A percentile compares a stretch with the other conserved stretches of the same genome.
Evolutionary conservation across 2,329 filamentous ascomycete species (phyloP).

Genomic region (Bipolaris cookei): DNA sequence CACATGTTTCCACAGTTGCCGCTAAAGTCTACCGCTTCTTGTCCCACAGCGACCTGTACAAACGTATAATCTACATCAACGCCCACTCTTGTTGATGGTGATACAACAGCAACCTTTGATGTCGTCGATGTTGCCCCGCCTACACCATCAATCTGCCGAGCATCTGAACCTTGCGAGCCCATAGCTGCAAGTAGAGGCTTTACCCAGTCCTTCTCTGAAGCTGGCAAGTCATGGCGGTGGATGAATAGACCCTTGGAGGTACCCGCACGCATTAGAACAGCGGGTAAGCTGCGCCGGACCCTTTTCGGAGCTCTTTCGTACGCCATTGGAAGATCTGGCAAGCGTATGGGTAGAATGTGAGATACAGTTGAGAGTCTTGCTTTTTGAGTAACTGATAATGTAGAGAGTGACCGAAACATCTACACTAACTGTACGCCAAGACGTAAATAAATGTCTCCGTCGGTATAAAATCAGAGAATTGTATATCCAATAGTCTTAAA

Average conservation of each 20-base stretch:
- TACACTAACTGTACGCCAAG: neutral
- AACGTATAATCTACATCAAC: constrained; percentile 73
- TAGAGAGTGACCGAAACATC: constrained; percentile 16
- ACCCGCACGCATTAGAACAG: constrained; percentile 50
- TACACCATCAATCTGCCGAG: constrained; percentile 73
- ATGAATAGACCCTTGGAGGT: constrained; percentile 52
- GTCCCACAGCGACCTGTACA: constrained; percentile 69
- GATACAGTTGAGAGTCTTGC: constrained; percentile 7
- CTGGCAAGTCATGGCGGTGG: constrained; percentile 59
- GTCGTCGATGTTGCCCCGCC: constrained; percentile 71
- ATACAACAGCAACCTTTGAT: constrained; percentile 72
- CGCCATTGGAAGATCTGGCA: constrained; percentile 17
- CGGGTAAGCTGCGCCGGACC: constrained; percentile 35
- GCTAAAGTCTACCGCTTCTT: constrained; percentile 67
- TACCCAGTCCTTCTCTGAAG: constrained; percentile 55
- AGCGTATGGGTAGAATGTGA: constrained; percentile 5
- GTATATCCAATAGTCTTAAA: neutral
- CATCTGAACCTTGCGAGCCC: constrained; percentile 69
- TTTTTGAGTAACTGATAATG: neutral
- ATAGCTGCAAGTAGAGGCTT: constrained; percentile 64
- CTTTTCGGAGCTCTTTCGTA: constrained; percentile 19
- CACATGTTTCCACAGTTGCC: constrained; percentile 79
- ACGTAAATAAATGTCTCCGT: neutral
- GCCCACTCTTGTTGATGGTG: constrained; percentile 52
- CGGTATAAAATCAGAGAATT: neutral